Conservation (phyloP, 805 yeast species). For the Priceomyces medius region DNA sequence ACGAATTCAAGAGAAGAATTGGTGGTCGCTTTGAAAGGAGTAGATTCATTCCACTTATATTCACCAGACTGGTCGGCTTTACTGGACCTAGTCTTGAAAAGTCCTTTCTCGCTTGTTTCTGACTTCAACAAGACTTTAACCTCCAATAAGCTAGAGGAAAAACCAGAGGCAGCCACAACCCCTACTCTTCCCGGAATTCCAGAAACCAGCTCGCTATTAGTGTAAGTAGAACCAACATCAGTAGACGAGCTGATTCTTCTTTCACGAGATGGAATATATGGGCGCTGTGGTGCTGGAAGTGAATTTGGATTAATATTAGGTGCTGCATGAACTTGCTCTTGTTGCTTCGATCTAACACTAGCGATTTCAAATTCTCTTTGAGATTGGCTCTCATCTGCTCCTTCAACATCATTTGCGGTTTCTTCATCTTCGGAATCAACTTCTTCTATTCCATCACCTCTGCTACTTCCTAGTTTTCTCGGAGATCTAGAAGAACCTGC, state of each 20-base stretch:
- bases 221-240: conserved; percentile 32
- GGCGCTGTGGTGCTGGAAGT: conserved; percentile 41
- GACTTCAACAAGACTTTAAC: conserved; percentile 54
- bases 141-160: conserved; percentile 40
- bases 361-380: conserved; percentile 5
- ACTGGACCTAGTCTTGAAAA: conserved; percentile 61
- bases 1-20: conserved; percentile 60
- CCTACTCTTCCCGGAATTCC: conserved; percentile 54
- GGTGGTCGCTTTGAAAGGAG: conserved; percentile 64
- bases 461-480: background rate
- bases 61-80: conserved; percentile 49
- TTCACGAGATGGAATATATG: conserved; percentile 19
- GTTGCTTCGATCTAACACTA: conserved; percentile 7
- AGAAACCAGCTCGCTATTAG: conserved; percentile 29
- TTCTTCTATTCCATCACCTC: background rate
- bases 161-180: conserved; percentile 47
- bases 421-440: conserved; percentile 2
- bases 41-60: conserved; percentile 60
- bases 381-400: conserved; percentile 1
- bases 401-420: background rate
- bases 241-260: conserved; percentile 26
- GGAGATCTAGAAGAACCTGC: conserved; percentile 2
- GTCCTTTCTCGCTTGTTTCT: conserved; percentile 49
- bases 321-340: conserved; percentile 19
- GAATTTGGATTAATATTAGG: conserved; percentile 32